Percentiles rank a stretch among this genome's conserved stretches.
These are phyloP conservation scores for Ustilago cynodontis DNA, from an alignment of 1,284 basidiomycete species.

Conservation along the genomic window DNA sequence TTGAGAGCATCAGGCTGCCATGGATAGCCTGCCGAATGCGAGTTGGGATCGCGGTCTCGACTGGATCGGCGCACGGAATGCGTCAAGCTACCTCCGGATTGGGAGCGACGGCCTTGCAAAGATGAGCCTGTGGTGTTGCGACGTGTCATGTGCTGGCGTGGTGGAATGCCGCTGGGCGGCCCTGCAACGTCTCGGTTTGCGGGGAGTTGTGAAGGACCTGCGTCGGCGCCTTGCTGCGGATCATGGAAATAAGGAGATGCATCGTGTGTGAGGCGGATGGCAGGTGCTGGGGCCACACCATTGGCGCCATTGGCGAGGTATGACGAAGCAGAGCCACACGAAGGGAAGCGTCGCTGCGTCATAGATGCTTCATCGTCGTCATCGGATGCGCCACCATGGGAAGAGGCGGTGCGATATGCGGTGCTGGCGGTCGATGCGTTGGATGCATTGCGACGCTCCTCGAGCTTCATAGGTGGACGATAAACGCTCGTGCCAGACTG, in stretches of 20 bases:
- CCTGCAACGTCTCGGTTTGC: conserved; percentile 13
- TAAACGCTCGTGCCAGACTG: conserved; percentile 9
- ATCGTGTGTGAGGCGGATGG: conserved; percentile 51
- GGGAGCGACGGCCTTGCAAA: conserved; percentile 35
- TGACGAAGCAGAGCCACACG: conserved; percentile 25
- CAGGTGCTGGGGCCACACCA: conserved; percentile 20
- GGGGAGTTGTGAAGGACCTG: conserved; percentile 9
- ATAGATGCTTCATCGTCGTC: conserved; percentile 32
- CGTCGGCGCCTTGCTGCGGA: conserved; percentile 12
- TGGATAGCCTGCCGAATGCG: conserved; percentile 22
- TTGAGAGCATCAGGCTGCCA: conserved; percentile 38
- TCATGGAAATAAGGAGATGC: conserved; percentile 40
- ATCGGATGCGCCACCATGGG: conserved; percentile 26
- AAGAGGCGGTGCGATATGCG: conserved; percentile 49
- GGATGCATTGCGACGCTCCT: conserved; percentile 39
- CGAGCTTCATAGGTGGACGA: conserved; percentile 11
- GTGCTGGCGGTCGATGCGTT: conserved; percentile 49
- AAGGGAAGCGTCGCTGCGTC: conserved; percentile 28
- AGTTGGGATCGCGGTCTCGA: conserved; percentile 41
- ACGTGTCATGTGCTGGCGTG: conserved; percentile 39
- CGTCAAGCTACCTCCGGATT: conserved; percentile 36
- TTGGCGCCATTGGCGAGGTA: conserved; percentile 16
- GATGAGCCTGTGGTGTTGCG: conserved; percentile 60
- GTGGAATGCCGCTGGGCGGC: conserved; percentile 26
- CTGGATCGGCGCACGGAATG: conserved; percentile 37